Evolutionary conservation across 306 rosid species (phyloP), one percentile per base, ranked within the genome.

Genomic region (Notholithocarpus densiflorus): DNA sequence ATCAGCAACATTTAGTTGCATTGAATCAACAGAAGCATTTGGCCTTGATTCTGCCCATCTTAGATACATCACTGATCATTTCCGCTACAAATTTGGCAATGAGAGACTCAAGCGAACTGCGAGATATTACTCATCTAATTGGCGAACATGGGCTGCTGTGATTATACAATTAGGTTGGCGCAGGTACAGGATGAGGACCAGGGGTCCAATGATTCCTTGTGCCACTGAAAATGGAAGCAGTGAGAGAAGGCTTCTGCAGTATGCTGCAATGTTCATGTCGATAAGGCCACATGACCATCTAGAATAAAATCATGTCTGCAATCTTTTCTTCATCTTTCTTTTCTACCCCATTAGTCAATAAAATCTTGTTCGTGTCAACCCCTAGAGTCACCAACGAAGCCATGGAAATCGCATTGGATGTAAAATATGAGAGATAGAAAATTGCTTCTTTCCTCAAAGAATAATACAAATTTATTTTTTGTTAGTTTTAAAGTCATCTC

Each of bases 131-230:
- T 96, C 99, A 1, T 96, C 99, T 1, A 96, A 96, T 83, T 96
- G 99, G 99, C 77, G 99, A 73, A 96, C 99, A 4, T 96, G 99
- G 99, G 99, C 96, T 12, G 90, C 99, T 12, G 98, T 96, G n/a
- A 95, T 89, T 55, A 82, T 95, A 69, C 99, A 95, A 76, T 78
- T 95, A n/a, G 92, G 93, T 34, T 95, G 94, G 91, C 83, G 86
- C 55, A 89, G 94, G 71, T 87, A 91, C 93, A 85, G 94, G 92
- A 62, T 80, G 88, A 93, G 97, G 96, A 93, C 93, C 10, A 76
- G 89, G 84, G 92, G 94, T 88, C 94, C 97, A 0, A 86, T 89
- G 94, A 90, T 84, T 26, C 90, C 92, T 87, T 83, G 40, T 40
- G 79, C 82, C 69, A 84, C 77, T 19, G 89, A 84, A 32, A 55